phyloP scores from a whole-genome alignment of 2,329 filamentous ascomycete genomes.

The Sporothrix sp. region DNA sequence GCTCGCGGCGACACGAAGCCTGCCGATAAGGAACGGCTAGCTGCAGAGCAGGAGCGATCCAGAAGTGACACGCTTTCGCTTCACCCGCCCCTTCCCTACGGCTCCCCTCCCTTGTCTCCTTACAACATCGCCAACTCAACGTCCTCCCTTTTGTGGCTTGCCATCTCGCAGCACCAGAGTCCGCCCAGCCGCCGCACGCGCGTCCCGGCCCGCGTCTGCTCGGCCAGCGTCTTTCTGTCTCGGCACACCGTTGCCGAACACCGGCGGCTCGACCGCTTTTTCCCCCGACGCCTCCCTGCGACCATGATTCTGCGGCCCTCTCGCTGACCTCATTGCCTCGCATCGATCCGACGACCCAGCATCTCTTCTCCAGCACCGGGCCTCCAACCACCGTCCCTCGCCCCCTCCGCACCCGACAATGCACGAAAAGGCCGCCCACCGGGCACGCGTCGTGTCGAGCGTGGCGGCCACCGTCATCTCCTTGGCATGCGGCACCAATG shows the following conservation, averaged over 20 bases:
- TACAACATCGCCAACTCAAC: neutral
- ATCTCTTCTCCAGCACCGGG: neutral
- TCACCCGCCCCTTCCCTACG: neutral
- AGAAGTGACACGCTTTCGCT: no score
- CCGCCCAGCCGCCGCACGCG: neutral
- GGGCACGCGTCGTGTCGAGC: conserved; percentile 69
- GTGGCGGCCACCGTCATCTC: conserved; percentile 76
- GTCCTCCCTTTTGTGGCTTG: neutral
- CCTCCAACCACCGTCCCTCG: neutral
- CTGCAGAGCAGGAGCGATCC: conserved; percentile 4
- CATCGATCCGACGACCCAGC: neutral
- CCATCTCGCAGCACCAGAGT: no score
- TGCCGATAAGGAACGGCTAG: conserved; percentile 5
- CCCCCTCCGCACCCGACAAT: conserved; percentile 6
- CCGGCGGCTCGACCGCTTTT: neutral
- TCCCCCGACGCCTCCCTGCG: neutral
- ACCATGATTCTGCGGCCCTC: neutral
- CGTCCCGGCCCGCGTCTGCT: neutral
- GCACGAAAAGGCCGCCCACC: conserved; percentile 15
- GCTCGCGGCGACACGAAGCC: no score
- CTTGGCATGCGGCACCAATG: conserved; percentile 87
- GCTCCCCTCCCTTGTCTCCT: neutral
- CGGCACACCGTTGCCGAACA: conserved; percentile 5
- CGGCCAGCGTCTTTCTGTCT: neutral
- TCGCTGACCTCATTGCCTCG: no score